Evolutionary conservation across 75 land plant species (phyloP).

Genomic region (Azolla pinnata): DNA sequence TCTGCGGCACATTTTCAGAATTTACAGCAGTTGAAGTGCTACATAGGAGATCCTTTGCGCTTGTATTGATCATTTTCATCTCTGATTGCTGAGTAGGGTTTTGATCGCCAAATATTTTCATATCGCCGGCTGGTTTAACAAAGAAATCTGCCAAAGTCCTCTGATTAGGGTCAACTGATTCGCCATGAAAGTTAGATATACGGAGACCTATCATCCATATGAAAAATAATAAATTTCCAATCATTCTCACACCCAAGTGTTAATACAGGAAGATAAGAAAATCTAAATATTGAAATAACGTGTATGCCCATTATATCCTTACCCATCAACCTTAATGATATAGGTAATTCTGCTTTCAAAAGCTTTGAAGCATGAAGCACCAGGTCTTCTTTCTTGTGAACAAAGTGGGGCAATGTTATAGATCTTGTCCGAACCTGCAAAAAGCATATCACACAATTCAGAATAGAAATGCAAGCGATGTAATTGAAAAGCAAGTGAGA

Average conservation of each 20-base stretch:
- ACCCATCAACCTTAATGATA: constrained; percentile 79
- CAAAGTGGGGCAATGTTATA: constrained; percentile 49
- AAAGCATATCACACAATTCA: constrained; percentile 2
- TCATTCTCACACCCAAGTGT: not conserved
- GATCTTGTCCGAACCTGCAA: constrained; percentile 74
- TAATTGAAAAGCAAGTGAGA: too few species aligned
- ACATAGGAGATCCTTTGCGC: too few species aligned
- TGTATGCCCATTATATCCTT: too few species aligned
- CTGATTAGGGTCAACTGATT: constrained; percentile 41
- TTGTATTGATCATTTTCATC: too few species aligned
- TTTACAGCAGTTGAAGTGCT: too few species aligned
- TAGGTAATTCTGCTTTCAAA: constrained; percentile 70
- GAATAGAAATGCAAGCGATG: not conserved
- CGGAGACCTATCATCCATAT: constrained; percentile 48
- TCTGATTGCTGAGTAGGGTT: constrained; percentile 5
- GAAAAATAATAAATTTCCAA: not conserved
- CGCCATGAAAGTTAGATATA: constrained; percentile 65
- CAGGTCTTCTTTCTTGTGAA: constrained; percentile 52
- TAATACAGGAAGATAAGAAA: too few species aligned
- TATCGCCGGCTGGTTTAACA: constrained; percentile 10
- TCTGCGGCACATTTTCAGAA: too few species aligned
- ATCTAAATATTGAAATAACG: not conserved
- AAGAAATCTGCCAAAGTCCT: constrained; percentile 42
- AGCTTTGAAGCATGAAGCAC: constrained; percentile 52
- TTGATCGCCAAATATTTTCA: constrained; percentile 1